Evolutionary conservation across 306 rosid species (phyloP).

Genomic region (Dalbergia oliveri): DNA sequence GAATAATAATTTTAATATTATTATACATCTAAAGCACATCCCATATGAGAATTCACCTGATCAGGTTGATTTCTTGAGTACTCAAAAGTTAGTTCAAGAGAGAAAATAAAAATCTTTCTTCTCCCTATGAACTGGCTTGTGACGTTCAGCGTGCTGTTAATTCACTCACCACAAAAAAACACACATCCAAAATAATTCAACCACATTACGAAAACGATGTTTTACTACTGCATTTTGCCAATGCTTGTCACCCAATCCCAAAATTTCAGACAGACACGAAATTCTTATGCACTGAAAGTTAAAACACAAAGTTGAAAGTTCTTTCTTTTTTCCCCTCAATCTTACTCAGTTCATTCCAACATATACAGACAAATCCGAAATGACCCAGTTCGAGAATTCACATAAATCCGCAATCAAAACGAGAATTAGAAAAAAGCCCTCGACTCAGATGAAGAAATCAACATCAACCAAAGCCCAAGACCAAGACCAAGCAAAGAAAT

Average conservation of each 20-base stretch:
- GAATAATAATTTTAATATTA: background rate
- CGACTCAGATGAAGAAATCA: slow-evolving; percentile 24
- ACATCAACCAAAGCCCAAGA: background rate
- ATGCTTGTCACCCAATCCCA: slow-evolving; percentile 5
- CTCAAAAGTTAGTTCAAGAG: slow-evolving; percentile 17
- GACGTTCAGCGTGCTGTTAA: background rate
- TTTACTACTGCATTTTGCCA: background rate
- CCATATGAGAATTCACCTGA: slow-evolving; percentile 5
- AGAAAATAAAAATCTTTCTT: background rate
- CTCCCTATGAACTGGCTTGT: background rate
- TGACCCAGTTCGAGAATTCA: slow-evolving; percentile 32
- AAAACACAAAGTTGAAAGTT: background rate
- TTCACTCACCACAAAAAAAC: background rate
- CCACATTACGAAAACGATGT: background rate
- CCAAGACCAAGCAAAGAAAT: slow-evolving; percentile 1
- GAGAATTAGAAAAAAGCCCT: slow-evolving; percentile 41
- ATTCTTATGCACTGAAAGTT: background rate
- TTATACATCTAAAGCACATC: background rate
- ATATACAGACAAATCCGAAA: slow-evolving; percentile 38
- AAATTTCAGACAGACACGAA: background rate
- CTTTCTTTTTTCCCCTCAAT: too few species aligned
- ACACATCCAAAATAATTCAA: background rate
- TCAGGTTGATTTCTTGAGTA: slow-evolving; percentile 1
- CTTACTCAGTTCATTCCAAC: background rate
- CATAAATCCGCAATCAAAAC: slow-evolving; percentile 27